Evolutionary conservation across 2,329 filamentous ascomycete genomes (phyloP).

Genomic region (Exophiala dermatitidis): DNA sequence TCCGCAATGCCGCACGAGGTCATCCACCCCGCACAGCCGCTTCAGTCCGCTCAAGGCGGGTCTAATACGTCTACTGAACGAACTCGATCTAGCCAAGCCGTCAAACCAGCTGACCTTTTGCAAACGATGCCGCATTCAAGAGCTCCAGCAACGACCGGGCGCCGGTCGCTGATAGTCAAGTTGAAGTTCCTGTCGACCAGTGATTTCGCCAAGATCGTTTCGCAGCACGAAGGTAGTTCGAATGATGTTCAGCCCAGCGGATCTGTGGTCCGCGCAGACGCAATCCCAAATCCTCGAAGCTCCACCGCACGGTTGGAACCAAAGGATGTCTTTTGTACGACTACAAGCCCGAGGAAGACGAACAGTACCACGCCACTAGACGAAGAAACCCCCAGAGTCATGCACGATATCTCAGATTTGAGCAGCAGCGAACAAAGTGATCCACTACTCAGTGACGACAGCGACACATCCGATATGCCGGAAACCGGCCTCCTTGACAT

Average conservation of each 20-base stretch:
- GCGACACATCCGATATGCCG: constrained; percentile 1
- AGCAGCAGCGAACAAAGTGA: background rate
- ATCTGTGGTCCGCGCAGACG: background rate
- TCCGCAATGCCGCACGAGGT: background rate
- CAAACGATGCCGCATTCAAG: background rate
- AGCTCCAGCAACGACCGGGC: background rate
- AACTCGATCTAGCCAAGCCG: background rate
- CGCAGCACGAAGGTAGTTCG: background rate
- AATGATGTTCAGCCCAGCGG: background rate
- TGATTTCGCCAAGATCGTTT: background rate
- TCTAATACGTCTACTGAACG: background rate
- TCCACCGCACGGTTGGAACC: background rate
- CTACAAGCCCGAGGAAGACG: background rate
- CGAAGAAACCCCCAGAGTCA: background rate
- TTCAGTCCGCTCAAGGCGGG: background rate
- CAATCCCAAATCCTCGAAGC: background rate
- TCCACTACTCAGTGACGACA: background rate
- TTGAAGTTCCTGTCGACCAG: background rate
- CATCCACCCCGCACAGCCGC: background rate
- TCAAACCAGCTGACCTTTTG: background rate
- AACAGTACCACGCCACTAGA: background rate
- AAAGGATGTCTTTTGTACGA: background rate
- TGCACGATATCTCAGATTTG: background rate
- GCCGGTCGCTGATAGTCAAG: background rate
- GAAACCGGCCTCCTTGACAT: background rate